These are phyloP conservation scores for Jasminum sambac DNA, from an alignment of 257 asterid species.

Conservation along the genomic window DNA sequence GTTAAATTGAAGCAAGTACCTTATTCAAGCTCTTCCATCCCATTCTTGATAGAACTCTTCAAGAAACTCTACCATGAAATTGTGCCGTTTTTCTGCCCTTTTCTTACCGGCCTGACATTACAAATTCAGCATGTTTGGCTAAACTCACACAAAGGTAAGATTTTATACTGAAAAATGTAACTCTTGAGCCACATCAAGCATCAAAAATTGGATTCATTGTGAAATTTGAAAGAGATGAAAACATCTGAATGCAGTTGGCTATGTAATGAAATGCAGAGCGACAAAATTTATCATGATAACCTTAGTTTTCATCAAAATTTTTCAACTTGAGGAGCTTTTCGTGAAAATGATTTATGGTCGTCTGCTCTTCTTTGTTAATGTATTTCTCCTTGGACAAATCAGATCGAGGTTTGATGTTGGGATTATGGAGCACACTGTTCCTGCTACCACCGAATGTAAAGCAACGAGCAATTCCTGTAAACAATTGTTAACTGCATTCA, in stretches of 20 bases:
- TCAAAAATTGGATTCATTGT: not conserved
- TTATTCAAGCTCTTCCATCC: conserved; percentile 79
- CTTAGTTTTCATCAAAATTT: conserved; percentile 83
- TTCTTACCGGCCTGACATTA: conserved; percentile 66
- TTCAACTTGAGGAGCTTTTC: conserved; percentile 94
- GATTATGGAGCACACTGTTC: conserved; percentile 74
- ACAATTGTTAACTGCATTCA: not conserved
- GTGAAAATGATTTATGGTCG: conserved; percentile 90
- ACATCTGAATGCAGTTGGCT: not conserved
- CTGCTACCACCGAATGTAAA: conserved; percentile 94
- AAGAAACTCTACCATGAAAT: conserved; percentile 80
- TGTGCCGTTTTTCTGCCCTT: conserved; percentile 90
- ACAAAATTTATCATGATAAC: conserved; percentile 19
- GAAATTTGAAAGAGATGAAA: not conserved
- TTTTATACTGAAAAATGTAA: not conserved
- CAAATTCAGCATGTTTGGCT: not conserved
- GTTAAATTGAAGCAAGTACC: conserved; percentile 4
- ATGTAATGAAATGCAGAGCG: not conserved
- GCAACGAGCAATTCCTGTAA: conserved; percentile 90
- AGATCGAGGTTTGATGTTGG: conserved; percentile 66
- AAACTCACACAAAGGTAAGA: not conserved
- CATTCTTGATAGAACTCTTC: conserved; percentile 84
- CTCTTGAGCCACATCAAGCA: not conserved
- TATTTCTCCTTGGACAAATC: conserved; percentile 79
- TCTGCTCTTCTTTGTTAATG: conserved; percentile 89